Base-by-base conservation (phyloP, 495 filamentous ascomycete genomes). In the Talaromyces borbonicus region DNA sequence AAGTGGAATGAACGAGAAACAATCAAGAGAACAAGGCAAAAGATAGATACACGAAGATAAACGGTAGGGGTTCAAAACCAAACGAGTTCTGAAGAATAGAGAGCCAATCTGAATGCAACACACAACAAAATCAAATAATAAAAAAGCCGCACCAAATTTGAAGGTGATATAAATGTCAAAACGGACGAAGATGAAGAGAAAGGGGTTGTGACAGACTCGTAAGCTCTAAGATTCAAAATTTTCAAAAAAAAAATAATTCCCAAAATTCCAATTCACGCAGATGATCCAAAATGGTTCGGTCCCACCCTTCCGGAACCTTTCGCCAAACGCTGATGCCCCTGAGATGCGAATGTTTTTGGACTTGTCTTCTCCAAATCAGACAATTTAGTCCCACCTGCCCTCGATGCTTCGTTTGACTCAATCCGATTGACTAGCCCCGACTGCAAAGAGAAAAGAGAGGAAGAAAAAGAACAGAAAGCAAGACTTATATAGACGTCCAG, bases 31-130 rank as follows among this genome's bases (percentile, higher is more conserved):
- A 40, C 39, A 35, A 31, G 24, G 27, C 36, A 36, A 53, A 31
- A 46, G 49, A 43, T 40, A 37, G 43, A 45, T 55, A 59, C 56
- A 56, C 18, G 48, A 56, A 54, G 47, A 32, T 43, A 23, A 37
- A n/a, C n/a, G n/a, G n/a, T n/a, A n/a, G n/a, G n/a, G n/a, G n/a
- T n/a, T n/a, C n/a, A n/a, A 43, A 43, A 27, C 26, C 33, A 56
- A 52, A 55, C 44, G 24, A 49, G 47, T 33, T 48, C 45, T 49
- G 48, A 31, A 6, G 38, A n/a, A n/a, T n/a, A n/a, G n/a, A 36
- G 8, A 39, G 35, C 16, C 37, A 48, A 11, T 16, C 20, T 19
- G 42, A 40, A 40, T 47, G 43, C 29, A 49, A 43, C 12, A 43
- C 23, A 33, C 15, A n/a, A 12, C n/a, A 49, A 27, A 26, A 32